phyloP scores from a whole-genome alignment of 306 rosid genomes.

The Calophaca sinica region DNA sequence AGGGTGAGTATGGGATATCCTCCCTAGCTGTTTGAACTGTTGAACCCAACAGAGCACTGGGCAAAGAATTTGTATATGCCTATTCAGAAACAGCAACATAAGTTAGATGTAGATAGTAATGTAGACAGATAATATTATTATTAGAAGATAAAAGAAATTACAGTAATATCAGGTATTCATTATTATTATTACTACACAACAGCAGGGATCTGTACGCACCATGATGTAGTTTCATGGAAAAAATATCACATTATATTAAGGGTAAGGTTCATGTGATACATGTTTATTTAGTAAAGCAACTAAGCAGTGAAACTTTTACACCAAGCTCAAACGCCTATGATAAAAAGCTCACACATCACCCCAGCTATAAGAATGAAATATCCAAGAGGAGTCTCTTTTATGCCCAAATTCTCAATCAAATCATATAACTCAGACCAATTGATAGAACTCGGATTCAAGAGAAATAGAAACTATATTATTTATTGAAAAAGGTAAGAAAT shows the following conservation, averaged over 20 bases:
- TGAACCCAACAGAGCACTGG: slow-evolving; percentile 82
- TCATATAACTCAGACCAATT: neutral
- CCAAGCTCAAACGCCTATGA: neutral
- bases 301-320: neutral
- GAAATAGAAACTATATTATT: too few relatives aligned
- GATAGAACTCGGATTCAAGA: too few relatives aligned
- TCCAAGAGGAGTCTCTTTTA: neutral
- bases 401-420: slow-evolving; percentile 11
- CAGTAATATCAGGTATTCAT: neutral
- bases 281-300: slow-evolving; percentile 12
- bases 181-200: neutral
- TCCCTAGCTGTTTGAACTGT: slow-evolving; percentile 84
- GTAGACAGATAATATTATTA: neutral
- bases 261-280: neutral
- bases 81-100: slow-evolving; percentile 51
- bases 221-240: neutral
- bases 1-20: slow-evolving; percentile 89
- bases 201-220: slow-evolving; percentile 9
- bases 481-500: too few relatives aligned
- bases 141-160: slow-evolving; percentile 18
- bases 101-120: slow-evolving; percentile 31
- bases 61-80: slow-evolving; percentile 87
- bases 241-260: too few relatives aligned
- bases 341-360: neutral
- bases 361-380: slow-evolving; percentile 20